A percentile compares a stretch with the other conserved stretches of the same genome.
These are phyloP conservation scores for Aspergillus homomorphus DNA, from an alignment of 495 filamentous ascomycete species.

Conservation along the genomic window DNA sequence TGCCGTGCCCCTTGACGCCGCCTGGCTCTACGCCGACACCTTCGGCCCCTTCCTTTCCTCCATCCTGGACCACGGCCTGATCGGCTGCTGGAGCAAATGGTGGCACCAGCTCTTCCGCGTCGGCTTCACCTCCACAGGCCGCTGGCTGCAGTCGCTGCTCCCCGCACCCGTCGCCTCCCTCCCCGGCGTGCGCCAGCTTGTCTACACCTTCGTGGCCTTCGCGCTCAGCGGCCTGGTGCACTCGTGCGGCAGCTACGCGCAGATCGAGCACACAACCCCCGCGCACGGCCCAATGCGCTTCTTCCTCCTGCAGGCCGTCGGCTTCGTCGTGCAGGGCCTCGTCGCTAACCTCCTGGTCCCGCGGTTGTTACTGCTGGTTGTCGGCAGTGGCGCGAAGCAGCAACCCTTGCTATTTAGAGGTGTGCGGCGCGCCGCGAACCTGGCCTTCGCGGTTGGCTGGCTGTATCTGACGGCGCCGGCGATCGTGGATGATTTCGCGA, in stretches of 20 bases:
- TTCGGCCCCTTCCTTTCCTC: slow-evolving; percentile 55
- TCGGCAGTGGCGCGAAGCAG: slow-evolving; percentile 9
- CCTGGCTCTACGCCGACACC: slow-evolving; percentile 64
- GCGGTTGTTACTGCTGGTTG: slow-evolving; percentile 26
- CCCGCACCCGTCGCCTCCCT: slow-evolving; percentile 20
- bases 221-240: slow-evolving; percentile 59
- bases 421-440: slow-evolving; percentile 47
- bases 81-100: slow-evolving; percentile 77
- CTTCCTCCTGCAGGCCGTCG: slow-evolving; percentile 57
- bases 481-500: slow-evolving; percentile 60
- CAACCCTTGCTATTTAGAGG: slow-evolving; percentile 29
- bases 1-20: slow-evolving; percentile 47
- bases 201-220: slow-evolving; percentile 51
- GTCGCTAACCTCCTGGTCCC: slow-evolving; percentile 26
- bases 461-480: slow-evolving; percentile 51
- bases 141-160: slow-evolving; percentile 45
- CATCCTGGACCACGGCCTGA: slow-evolving; percentile 63
- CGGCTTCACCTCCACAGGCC: slow-evolving; percentile 59
- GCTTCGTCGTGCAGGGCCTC: slow-evolving; percentile 49
- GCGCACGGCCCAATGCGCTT: slow-evolving; percentile 46
- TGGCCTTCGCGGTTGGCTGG: slow-evolving; percentile 54
- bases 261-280: slow-evolving; percentile 43
- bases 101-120: slow-evolving; percentile 88
- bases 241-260: slow-evolving; percentile 53
- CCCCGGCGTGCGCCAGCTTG: slow-evolving; percentile 18